phyloP scores from a whole-genome alignment of 148 eudicot species.

The Silene latifolia region DNA sequence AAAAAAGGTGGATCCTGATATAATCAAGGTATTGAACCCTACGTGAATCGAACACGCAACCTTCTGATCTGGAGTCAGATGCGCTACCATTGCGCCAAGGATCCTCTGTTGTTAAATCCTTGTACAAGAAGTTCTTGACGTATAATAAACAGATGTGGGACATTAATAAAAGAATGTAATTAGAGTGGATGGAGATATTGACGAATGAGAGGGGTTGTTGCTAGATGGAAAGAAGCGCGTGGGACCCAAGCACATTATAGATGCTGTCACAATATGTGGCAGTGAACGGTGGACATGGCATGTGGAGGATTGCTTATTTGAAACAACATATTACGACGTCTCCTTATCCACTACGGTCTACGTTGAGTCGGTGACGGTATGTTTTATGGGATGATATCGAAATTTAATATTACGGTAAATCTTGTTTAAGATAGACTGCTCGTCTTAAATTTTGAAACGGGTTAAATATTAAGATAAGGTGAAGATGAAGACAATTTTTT shows the following conservation, averaged over 20 bases:
- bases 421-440: too few species aligned
- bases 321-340: background rate
- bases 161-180: background rate
- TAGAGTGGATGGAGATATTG: too few species aligned
- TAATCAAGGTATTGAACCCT: constrained; percentile 4
- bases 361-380: too few species aligned
- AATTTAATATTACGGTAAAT: too few species aligned
- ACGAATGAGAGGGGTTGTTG: background rate
- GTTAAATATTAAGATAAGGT: too few species aligned
- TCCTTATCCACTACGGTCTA: background rate
- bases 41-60: constrained; percentile 17
- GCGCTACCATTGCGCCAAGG: constrained; percentile 17
- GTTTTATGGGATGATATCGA: too few species aligned
- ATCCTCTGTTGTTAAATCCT: background rate
- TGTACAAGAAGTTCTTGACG: too few species aligned
- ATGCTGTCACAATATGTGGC: too few species aligned
- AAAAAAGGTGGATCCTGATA: background rate
- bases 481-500: too few species aligned
- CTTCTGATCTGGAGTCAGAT: constrained; percentile 17
- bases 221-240: background rate
- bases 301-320: constrained; percentile 2
- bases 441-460: too few species aligned
- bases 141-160: too few species aligned
- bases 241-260: background rate
- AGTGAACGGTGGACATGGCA: background rate